Percentiles rank a stretch among this genome's conserved stretches.
Evolutionary conservation across 305 asterid species (phyloP).

Genomic region (Solanum hybrid): DNA sequence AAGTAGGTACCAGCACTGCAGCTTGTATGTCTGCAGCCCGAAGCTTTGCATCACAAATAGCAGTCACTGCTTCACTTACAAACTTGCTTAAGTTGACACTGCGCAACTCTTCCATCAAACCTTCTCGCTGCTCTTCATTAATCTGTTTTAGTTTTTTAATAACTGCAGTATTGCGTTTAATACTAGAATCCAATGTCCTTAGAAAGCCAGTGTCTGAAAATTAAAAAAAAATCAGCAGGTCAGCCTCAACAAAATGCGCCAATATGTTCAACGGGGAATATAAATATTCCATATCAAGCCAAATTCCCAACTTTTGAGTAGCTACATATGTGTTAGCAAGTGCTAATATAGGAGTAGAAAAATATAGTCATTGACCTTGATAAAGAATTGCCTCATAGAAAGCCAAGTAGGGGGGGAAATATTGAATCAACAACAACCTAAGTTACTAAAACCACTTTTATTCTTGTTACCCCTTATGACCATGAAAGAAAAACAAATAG

Average conservation of each 20-base stretch:
- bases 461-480: neutral
- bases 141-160: conserved; percentile 94
- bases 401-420: neutral
- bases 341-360: neutral
- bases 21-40: conserved; percentile 88
- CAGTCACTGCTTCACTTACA: conserved; percentile 95
- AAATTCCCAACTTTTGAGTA: neutral
- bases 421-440: neutral
- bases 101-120: conserved; percentile 89
- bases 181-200: conserved; percentile 96
- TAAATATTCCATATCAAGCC: neutral
- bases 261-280: neutral
- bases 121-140: conserved; percentile 90
- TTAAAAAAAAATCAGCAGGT: neutral
- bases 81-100: conserved; percentile 93
- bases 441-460: neutral
- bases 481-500: neutral
- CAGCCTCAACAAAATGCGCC: neutral
- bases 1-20: conserved; percentile 75
- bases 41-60: conserved; percentile 96
- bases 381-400: neutral
- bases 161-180: conserved; percentile 95
- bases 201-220: conserved; percentile 75
- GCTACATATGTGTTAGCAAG: neutral
- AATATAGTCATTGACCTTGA: neutral